A percentile compares a stretch with the other conserved stretches of the same genome.
Evolutionary conservation across 2,329 filamentous ascomycete genomes (phyloP).

Genomic region (Aureobasidium sp.): DNA sequence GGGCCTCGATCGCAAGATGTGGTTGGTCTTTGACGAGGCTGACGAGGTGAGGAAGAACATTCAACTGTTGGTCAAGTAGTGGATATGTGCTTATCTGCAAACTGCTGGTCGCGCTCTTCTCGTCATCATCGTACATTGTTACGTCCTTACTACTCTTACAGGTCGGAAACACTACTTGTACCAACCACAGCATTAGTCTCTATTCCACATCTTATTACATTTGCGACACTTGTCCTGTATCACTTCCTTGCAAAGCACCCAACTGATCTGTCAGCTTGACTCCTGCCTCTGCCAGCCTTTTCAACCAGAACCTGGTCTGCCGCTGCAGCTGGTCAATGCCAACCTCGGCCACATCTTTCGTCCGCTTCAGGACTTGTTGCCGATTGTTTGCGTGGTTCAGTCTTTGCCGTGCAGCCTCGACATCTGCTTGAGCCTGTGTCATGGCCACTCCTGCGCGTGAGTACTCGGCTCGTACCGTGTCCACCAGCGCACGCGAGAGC

Average conservation of each 20-base stretch:
- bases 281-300: constrained; percentile 4
- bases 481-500: not conserved
- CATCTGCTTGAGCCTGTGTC: not conserved
- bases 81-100: too few relatives aligned
- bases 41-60: constrained; percentile 49
- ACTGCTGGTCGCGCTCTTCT: too few relatives aligned
- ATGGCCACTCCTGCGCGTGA: not conserved
- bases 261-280: constrained; percentile 11
- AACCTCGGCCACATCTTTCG: not conserved
- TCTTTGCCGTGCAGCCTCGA: not conserved
- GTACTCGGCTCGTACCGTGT: constrained; percentile 1
- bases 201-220: too few relatives aligned
- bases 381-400: not conserved
- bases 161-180: too few relatives aligned
- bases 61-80: not conserved
- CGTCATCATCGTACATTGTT: too few relatives aligned
- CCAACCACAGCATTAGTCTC: too few relatives aligned
- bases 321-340: not conserved
- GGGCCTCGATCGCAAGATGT: constrained; percentile 60
- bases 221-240: not conserved
- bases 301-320: constrained; percentile 5
- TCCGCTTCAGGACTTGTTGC: not conserved
- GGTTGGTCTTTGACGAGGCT: constrained; percentile 78
- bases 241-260: not conserved
- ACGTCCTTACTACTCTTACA: too few relatives aligned